Conservation (phyloP, 768 basidiomycete species). For the Thelephora ganbajun region DNA sequence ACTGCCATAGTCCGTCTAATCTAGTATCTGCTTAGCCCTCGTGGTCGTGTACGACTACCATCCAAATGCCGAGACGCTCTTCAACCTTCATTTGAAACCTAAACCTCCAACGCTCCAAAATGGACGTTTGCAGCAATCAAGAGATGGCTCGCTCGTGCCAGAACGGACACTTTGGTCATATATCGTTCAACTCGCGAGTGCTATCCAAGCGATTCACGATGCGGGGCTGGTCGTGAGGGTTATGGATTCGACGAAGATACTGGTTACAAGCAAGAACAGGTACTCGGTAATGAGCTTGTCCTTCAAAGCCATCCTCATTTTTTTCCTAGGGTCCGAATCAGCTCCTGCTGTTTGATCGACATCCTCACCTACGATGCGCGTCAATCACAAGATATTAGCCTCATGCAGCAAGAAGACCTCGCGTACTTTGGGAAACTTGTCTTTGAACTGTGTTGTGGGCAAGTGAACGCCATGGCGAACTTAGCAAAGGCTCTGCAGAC, state of each 20-base stretch:
- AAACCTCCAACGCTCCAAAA: constrained; percentile 25
- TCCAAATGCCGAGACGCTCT: constrained; percentile 70
- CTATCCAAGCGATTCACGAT: constrained; percentile 77
- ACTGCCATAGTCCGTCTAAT: neutral
- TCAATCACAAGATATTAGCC: constrained; percentile 31
- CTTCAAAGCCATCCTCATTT: neutral
- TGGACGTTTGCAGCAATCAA: constrained; percentile 19
- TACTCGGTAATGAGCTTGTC: constrained; percentile 15
- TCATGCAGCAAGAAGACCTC: constrained; percentile 81
- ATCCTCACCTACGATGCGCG: constrained; percentile 64
- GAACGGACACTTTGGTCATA: constrained; percentile 89
- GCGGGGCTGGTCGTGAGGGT: constrained; percentile 67
- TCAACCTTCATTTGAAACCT: constrained; percentile 60
- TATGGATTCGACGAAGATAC: constrained; percentile 76
- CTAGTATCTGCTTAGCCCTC: constrained; percentile 40
- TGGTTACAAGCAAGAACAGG: constrained; percentile 87
- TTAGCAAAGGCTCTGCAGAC: constrained; percentile 61
- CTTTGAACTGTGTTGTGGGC: constrained; percentile 65
- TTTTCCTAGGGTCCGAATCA: constrained; percentile 55
- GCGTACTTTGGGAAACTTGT: constrained; percentile 76
- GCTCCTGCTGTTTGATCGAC: constrained; percentile 79
- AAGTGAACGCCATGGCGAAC: constrained; percentile 41
- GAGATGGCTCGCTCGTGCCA: constrained; percentile 28
- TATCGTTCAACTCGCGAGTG: constrained; percentile 78
- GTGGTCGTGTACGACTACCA: constrained; percentile 87